Evolutionary conservation across 495 filamentous ascomycete genomes (phyloP).

Genomic region (Hyaloscypha variabilis): DNA sequence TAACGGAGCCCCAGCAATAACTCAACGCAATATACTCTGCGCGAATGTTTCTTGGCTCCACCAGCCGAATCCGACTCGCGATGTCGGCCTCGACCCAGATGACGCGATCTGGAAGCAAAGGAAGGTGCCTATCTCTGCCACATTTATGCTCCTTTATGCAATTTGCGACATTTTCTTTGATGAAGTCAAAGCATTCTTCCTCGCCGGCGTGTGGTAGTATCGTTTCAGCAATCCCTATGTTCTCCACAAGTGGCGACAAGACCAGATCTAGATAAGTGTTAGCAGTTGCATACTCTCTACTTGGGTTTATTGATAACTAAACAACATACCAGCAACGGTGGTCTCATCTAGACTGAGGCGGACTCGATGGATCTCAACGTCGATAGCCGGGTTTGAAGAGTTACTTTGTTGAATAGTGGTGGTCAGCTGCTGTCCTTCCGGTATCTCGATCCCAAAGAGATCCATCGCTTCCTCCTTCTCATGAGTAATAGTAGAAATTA

Average conservation of each 20-base stretch:
- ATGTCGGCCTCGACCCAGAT: not conserved
- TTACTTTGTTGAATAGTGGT: no score
- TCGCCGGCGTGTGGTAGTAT: not conserved
- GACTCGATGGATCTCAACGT: no score
- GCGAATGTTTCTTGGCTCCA: not conserved
- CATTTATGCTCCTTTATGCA: constrained; percentile 2
- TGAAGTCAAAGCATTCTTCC: constrained; percentile 1
- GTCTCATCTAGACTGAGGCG: no score
- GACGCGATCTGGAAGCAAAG: constrained; percentile 3
- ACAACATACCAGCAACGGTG: no score
- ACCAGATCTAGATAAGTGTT: not conserved
- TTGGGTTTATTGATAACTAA: no score
- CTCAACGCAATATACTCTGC: no score
- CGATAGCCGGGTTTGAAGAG: no score
- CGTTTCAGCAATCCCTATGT: not conserved
- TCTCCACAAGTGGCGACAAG: not conserved
- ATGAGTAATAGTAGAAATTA: no score
- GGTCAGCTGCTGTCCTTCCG: no score
- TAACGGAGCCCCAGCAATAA: constrained; percentile 4
- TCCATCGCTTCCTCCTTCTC: no score
- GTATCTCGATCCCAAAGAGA: no score
- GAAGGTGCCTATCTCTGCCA: not conserved
- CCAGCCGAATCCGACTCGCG: not conserved
- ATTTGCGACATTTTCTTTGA: not conserved
- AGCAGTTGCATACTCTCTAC: no score